Evolutionary conservation across 371 early-diverging fungal species (phyloP).

Genomic region (Mucor lusitanicus): DNA sequence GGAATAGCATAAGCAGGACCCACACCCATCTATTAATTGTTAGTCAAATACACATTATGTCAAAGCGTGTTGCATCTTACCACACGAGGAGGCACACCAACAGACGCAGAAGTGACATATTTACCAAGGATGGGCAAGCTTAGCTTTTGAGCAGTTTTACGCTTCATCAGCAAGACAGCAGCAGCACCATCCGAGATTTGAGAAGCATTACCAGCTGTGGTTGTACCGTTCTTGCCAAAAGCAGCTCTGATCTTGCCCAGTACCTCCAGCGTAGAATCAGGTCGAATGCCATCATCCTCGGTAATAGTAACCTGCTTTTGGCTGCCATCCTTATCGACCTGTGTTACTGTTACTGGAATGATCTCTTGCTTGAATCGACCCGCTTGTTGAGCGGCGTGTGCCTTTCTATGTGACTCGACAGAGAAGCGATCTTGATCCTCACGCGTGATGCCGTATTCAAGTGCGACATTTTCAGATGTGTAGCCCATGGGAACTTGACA

Average conservation of each 20-base stretch:
- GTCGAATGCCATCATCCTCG: slow-evolving; percentile 95
- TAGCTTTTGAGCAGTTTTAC: slow-evolving; percentile 87
- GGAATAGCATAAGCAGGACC: slow-evolving; percentile 97
- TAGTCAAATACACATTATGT: too few relatives aligned
- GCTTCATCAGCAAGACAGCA: slow-evolving; percentile 94
- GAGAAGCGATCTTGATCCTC: slow-evolving; percentile 91
- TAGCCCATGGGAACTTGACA: slow-evolving; percentile 88
- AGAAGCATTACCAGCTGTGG: slow-evolving; percentile 98
- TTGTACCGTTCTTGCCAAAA: slow-evolving; percentile 88
- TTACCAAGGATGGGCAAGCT: slow-evolving; percentile 88
- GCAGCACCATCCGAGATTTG: slow-evolving; percentile 99
- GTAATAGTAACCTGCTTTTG: slow-evolving; percentile 6
- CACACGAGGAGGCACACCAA: slow-evolving; percentile 89
- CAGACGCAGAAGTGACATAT: slow-evolving; percentile 85
- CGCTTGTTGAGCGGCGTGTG: slow-evolving; percentile 86
- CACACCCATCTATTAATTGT: too few relatives aligned
- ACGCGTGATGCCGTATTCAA: slow-evolving; percentile 80
- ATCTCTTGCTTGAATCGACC: slow-evolving; percentile 95
- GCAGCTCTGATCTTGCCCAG: slow-evolving; percentile 91
- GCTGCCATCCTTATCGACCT: slow-evolving; percentile 59
- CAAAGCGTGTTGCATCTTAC: too few relatives aligned
- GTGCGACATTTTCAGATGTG: slow-evolving; percentile 97
- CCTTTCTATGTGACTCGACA: slow-evolving; percentile 77
- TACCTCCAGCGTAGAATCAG: slow-evolving; percentile 73
- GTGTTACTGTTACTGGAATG: slow-evolving; percentile 79